Base-by-base conservation (phyloP, 2,329 filamentous ascomycete genomes). In the Pseudocercospora pini-densiflorae region DNA sequence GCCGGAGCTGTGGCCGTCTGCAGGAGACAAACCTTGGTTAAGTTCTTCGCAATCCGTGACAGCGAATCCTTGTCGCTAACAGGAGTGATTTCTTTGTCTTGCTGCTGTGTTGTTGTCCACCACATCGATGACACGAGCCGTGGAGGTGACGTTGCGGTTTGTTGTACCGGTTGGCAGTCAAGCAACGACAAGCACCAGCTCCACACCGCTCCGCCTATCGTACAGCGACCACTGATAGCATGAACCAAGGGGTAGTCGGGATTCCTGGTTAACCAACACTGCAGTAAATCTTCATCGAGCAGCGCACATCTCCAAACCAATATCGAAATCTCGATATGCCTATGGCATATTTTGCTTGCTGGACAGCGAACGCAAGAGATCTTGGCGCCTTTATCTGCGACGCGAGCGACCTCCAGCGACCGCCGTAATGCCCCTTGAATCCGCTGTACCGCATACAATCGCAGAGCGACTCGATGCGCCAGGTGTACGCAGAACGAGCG, bases 361-460 rank as follows among this genome's bases (percentile, higher is more conserved):
- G 21, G 19, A 49, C 23, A 21, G 24, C 51, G 4, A 31, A 16
- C 24, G 54, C 54, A n/a, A 33, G 31, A 58, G 1, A 36, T 19
- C 54, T 33, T 40, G 31, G 29, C 54, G 29, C 54, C 54, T 58
- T 21, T 19, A 36, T 24, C 54, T 58, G 54, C 54, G 16, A 40
- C 36, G 36, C 36, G 36, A 40, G 47, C 47, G 8, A n/a, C 53
- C 27, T 57, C 53, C 14, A 24, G 31, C 53, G 53, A 33, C 27
- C 54, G 54, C 54, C 54, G 29, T 58, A 58, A 58, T 58, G 54
- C n/a, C 29, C n/a, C 54, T 31, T 40, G 54, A 58, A 24, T 19
- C 54, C 31, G 29, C 31, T 14, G 16, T 36, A 9, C 54, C 54
- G 27, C 54, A 27, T 8, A 33, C 27, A n/a, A 27, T 24, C 54